phyloP scores from a whole-genome alignment of 208 protist species.

The Acanthamoeba castellanii region DNA sequence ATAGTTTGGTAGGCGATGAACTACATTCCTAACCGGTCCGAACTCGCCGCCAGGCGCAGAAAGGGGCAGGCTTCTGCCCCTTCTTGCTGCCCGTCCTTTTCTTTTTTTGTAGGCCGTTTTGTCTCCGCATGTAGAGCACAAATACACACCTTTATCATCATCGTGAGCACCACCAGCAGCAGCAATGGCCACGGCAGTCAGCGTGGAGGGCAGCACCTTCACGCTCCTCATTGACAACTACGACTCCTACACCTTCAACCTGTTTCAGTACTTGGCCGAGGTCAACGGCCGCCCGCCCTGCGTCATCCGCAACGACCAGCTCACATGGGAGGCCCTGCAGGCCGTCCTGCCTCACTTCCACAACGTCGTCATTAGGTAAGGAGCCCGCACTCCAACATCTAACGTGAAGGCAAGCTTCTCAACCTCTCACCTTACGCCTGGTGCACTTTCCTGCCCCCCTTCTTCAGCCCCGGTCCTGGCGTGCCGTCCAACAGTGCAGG shows the following conservation, averaged over 20 bases:
- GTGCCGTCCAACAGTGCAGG: not conserved
- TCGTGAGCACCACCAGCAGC: too few relatives aligned
- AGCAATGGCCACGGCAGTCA: not conserved
- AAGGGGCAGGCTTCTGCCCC: too few relatives aligned
- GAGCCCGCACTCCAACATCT: not conserved
- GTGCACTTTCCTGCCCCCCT: not conserved
- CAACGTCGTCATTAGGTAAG: constrained; percentile 82
- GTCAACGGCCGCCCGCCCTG: constrained; percentile 73
- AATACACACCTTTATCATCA: too few relatives aligned
- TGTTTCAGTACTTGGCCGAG: constrained; percentile 78
- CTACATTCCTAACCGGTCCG: too few relatives aligned
- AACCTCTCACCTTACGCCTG: not conserved
- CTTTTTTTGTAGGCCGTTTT: too few relatives aligned
- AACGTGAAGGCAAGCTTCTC: too few relatives aligned
- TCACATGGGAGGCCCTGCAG: constrained; percentile 64
- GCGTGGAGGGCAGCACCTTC: not conserved
- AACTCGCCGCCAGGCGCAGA: too few relatives aligned
- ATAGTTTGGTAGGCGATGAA: too few relatives aligned
- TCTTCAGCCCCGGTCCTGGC: constrained; percentile 30
- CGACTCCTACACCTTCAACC: constrained; percentile 87
- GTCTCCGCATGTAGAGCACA: too few relatives aligned
- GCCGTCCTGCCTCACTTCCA: constrained; percentile 77
- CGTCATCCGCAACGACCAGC: constrained; percentile 81
- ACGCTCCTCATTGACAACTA: constrained; percentile 87
- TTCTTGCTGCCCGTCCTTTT: too few relatives aligned